These are phyloP conservation scores for Solanum hybrid DNA, from an alignment of 305 asterid genomes.

Conservation along the genomic window DNA sequence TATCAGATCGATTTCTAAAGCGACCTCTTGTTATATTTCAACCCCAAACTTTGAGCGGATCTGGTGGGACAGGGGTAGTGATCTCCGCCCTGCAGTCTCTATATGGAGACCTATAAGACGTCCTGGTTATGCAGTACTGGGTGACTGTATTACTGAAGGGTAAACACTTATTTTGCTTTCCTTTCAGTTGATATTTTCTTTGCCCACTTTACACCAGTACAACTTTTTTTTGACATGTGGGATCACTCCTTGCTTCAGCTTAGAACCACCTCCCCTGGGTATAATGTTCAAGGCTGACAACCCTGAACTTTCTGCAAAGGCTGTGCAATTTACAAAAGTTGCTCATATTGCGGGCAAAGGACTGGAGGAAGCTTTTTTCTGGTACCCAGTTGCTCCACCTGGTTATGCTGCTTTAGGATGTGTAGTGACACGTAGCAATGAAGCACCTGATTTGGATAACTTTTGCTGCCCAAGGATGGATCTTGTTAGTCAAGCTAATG, in stretches of 20 bases:
- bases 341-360: constrained; percentile 81
- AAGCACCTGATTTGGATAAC: constrained; percentile 60
- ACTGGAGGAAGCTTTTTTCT: constrained; percentile 77
- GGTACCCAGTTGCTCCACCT: constrained; percentile 98
- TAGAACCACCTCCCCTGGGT: constrained; percentile 97
- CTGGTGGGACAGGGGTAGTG: too few relatives aligned
- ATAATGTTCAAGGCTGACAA: constrained; percentile 74
- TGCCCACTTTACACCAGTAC: not conserved
- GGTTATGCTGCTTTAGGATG: constrained; percentile 98
- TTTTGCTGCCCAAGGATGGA: constrained; percentile 95
- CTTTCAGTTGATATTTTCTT: constrained; percentile 3
- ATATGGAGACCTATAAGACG: constrained; percentile 59
- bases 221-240: not conserved
- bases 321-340: constrained; percentile 87
- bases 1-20: too few relatives aligned
- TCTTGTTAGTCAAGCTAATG: constrained; percentile 81
- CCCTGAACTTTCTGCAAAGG: constrained; percentile 77
- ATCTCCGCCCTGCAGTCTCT: too few relatives aligned
- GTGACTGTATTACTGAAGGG: constrained; percentile 98
- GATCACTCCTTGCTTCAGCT: constrained; percentile 35
- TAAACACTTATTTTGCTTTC: constrained; percentile 14
- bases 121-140: constrained; percentile 74
- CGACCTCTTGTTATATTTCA: too few relatives aligned
- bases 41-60: too few relatives aligned
- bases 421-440: constrained; percentile 60